Percentiles rank a stretch among this genome's conserved stretches.
Evolutionary conservation across 352 stramenopile species (phyloP).

Genomic region (Phytophthora sp.): DNA sequence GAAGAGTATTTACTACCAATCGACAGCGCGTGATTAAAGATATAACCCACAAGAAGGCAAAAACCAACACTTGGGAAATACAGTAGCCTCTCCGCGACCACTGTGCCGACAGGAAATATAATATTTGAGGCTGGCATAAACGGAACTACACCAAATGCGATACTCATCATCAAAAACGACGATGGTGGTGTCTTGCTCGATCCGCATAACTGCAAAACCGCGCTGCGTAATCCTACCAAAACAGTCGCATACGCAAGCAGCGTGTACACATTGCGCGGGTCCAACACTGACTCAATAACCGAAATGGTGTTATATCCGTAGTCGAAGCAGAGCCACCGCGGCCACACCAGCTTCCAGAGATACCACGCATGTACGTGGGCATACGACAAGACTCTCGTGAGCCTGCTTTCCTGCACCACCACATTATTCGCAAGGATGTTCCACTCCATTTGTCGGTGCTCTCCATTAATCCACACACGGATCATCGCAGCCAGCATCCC

Average conservation of each 20-base stretch:
- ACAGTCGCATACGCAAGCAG: constrained; percentile 66
- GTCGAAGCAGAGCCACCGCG: constrained; percentile 88
- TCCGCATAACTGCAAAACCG: constrained; percentile 15
- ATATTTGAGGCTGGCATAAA: constrained; percentile 93
- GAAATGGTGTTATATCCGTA: constrained; percentile 91
- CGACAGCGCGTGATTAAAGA: constrained; percentile 35
- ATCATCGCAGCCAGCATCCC: constrained; percentile 24
- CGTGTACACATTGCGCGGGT: constrained; percentile 70
- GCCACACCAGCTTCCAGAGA: constrained; percentile 90
- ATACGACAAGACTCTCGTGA: constrained; percentile 73
- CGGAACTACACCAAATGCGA: constrained; percentile 79
- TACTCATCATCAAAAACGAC: constrained; percentile 55
- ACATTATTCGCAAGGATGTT: constrained; percentile 90
- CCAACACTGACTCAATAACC: constrained; percentile 55
- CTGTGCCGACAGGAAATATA: constrained; percentile 90
- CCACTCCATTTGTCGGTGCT: constrained; percentile 76
- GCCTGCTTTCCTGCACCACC: constrained; percentile 42
- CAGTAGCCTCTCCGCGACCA: constrained; percentile 91
- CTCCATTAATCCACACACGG: constrained; percentile 74
- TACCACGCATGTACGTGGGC: constrained; percentile 90
- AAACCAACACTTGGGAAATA: constrained; percentile 92
- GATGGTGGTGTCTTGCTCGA: constrained; percentile 14
- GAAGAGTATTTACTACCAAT: constrained; percentile 25
- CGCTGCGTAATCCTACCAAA: constrained; percentile 21
- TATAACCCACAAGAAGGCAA: constrained; percentile 61